Conservation (phyloP, 805 yeast genomes). For the Metschnikowia drakensbergensis region DNA sequence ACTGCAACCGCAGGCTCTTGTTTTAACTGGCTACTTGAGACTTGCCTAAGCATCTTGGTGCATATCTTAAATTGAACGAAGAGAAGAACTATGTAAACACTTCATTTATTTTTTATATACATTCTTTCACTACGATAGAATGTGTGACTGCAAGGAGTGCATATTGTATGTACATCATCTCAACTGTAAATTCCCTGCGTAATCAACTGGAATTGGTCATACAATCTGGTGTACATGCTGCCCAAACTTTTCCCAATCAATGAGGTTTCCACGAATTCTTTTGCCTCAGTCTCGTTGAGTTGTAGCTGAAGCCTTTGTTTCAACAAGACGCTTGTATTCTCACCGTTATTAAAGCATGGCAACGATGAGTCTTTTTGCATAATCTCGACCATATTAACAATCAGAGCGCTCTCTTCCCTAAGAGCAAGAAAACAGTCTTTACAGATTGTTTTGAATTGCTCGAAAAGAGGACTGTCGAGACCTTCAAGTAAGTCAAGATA, state of each 20-base stretch:
- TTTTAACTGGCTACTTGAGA: background rate
- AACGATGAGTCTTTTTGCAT: slow-evolving; percentile 89
- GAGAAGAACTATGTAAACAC: background rate
- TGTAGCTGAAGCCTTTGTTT: slow-evolving; percentile 80
- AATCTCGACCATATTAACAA: slow-evolving; percentile 80
- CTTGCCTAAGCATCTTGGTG: background rate
- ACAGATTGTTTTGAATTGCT: slow-evolving; percentile 56
- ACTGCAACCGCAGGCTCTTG: slow-evolving; percentile 1
- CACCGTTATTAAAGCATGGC: slow-evolving; percentile 91
- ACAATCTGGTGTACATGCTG: slow-evolving; percentile 83
- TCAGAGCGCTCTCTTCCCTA: slow-evolving; percentile 39
- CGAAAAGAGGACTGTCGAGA: slow-evolving; percentile 53
- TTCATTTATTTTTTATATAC: background rate
- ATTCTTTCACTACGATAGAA: background rate
- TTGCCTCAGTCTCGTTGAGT: slow-evolving; percentile 67
- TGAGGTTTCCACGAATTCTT: slow-evolving; percentile 69
- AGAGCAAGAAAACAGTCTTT: slow-evolving; percentile 72
- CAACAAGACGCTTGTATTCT: slow-evolving; percentile 71
- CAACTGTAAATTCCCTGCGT: slow-evolving; percentile 87
- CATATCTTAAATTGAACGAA: background rate
- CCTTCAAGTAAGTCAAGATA: slow-evolving; percentile 90
- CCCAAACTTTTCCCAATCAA: slow-evolving; percentile 81
- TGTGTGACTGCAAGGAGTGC: background rate
- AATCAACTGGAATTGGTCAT: slow-evolving; percentile 90
- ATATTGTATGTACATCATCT: background rate